These are phyloP conservation scores for Copromyces sp. DNA, from an alignment of 495 filamentous ascomycete genomes.

Conservation along the genomic window DNA sequence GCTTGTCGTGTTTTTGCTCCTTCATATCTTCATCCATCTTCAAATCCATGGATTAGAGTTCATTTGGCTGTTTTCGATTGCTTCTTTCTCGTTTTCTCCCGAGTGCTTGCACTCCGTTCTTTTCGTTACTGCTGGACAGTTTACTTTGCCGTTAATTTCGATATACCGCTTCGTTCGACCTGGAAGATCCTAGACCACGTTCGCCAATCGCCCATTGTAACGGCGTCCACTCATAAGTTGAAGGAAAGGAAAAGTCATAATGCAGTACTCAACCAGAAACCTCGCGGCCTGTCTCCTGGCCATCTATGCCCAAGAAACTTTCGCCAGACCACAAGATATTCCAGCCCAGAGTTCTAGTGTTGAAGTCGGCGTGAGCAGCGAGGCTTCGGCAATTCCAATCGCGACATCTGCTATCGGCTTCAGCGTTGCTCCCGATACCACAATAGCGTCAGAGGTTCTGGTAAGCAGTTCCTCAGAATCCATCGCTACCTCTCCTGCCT, in stretches of 20 bases:
- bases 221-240: neutral
- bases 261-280: neutral
- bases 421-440: neutral
- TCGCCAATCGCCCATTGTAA: neutral
- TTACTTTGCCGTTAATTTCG: neutral
- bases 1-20: neutral
- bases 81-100: constrained; percentile 1
- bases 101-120: constrained; percentile 7
- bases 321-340: neutral
- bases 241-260: neutral
- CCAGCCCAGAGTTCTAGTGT: neutral
- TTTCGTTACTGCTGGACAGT: constrained; percentile 26
- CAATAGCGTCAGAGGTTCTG: constrained; percentile 9
- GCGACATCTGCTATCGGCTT: neutral
- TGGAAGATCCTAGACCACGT: neutral
- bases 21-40: constrained; percentile 2
- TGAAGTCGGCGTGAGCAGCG: neutral
- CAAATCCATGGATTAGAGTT: neutral
- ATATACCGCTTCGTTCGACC: neutral
- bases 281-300: neutral
- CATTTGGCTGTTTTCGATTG: constrained; percentile 4
- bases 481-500: constrained; percentile 7
- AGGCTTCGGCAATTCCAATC: neutral
- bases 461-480: neutral
- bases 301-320: neutral